Conservation (phyloP, 352 stramenopile species). For the Globisporangium paroecandrum region DNA sequence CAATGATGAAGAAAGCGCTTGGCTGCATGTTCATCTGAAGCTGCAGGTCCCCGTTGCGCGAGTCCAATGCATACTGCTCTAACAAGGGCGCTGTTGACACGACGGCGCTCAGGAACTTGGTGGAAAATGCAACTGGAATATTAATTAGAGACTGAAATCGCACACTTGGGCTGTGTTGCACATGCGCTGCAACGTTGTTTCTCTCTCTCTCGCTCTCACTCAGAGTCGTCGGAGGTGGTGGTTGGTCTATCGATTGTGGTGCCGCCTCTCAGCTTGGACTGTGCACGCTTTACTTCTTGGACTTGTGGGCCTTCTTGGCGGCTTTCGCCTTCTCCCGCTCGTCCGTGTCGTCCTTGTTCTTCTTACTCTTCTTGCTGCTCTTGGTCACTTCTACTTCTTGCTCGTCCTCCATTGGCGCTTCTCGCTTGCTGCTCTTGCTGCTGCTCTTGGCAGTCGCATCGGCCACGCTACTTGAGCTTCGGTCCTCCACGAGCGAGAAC, state of each 20-base stretch:
- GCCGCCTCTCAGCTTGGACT: not conserved
- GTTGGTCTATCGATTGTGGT: constrained; percentile 5
- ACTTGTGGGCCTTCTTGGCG: constrained; percentile 10
- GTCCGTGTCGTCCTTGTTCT: constrained; percentile 28
- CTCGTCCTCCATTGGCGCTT: constrained; percentile 19
- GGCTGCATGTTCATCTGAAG: not conserved
- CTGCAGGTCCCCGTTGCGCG: not conserved
- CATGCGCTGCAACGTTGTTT: not conserved
- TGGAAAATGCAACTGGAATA: constrained; percentile 9
- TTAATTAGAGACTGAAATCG: constrained; percentile 10
- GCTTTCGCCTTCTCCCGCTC: constrained; percentile 26
- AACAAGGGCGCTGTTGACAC: not conserved
- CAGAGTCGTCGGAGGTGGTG: not conserved
- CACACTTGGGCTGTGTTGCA: not conserved
- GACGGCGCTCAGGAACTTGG: not conserved
- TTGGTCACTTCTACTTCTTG: constrained; percentile 30
- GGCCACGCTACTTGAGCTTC: constrained; percentile 3
- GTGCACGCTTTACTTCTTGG: constrained; percentile 1
- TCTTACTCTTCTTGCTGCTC: constrained; percentile 56
- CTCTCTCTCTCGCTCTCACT: not conserved
- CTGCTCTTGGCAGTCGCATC: not conserved
- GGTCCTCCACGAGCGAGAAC: constrained; percentile 68
- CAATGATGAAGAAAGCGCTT: not conserved
- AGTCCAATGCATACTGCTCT: not conserved
- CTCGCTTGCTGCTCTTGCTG: constrained; percentile 18